Percentiles rank a stretch among this genome's conserved stretches.
phyloP scores from a whole-genome alignment of 441 rosid species.

The Croton setiger region DNA sequence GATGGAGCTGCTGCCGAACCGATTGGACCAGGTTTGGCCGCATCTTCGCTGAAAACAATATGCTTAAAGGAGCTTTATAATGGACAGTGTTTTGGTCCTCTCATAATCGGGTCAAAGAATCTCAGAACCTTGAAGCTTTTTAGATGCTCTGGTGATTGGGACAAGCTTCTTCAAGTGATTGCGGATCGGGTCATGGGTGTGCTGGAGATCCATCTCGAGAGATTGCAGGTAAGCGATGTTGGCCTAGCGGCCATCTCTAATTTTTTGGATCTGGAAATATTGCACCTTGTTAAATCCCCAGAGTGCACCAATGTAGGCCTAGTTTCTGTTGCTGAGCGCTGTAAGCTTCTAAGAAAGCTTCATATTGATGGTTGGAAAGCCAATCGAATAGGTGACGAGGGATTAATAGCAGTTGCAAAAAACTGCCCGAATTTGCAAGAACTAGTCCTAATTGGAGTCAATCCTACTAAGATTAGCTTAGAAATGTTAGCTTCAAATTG shows the following conservation, averaged over 20 bases:
- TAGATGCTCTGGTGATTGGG: constrained; percentile 85
- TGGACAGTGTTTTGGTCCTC: constrained; percentile 74
- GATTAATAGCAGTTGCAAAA: constrained; percentile 51
- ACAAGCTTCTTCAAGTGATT: constrained; percentile 47
- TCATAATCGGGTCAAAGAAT: constrained; percentile 55
- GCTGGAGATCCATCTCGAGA: constrained; percentile 70
- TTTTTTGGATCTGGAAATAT: constrained; percentile 57
- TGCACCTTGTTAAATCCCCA: constrained; percentile 66
- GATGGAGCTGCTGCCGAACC: constrained; percentile 54
- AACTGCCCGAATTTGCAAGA: constrained; percentile 61
- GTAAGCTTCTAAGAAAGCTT: constrained; percentile 66
- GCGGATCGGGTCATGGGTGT: constrained; percentile 40
- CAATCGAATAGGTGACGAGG: constrained; percentile 64
- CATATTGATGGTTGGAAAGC: constrained; percentile 76
- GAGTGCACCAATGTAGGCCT: constrained; percentile 65
- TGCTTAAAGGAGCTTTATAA: constrained; percentile 72
- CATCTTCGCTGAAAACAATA: constrained; percentile 50
- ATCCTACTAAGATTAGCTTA: constrained; percentile 57
- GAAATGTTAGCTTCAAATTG: constrained; percentile 58
- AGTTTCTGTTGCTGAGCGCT: constrained; percentile 43
- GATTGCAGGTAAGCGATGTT: constrained; percentile 58
- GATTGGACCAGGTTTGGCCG: constrained; percentile 62
- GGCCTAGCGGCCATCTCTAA: constrained; percentile 54
- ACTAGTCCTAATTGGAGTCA: constrained; percentile 66
- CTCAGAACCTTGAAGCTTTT: constrained; percentile 58